Conservation (phyloP, 805 yeast genomes). For the Candida vartiovaarae region DNA sequence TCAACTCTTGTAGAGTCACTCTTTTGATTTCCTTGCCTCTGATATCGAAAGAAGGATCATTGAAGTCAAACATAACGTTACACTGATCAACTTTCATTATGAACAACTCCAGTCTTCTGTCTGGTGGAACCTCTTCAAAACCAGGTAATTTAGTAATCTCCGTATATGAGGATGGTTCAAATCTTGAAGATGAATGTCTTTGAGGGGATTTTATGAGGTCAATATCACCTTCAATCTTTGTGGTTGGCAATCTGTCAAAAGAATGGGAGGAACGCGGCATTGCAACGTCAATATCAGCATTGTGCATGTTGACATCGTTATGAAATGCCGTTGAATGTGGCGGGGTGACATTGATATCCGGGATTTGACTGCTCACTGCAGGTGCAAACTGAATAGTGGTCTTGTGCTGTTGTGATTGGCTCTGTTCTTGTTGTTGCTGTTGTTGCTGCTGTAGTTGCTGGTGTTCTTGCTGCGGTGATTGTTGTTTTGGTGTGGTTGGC, state of each 20-base stretch:
- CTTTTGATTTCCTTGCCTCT: slow-evolving; percentile 91
- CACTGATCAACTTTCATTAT: slow-evolving; percentile 90
- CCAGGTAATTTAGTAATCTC: slow-evolving; percentile 72
- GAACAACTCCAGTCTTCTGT: slow-evolving; percentile 73
- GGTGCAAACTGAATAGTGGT: slow-evolving; percentile 1
- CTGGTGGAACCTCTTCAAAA: slow-evolving; percentile 83
- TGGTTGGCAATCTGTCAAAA: slow-evolving; percentile 51
- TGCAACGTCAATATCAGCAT: slow-evolving; percentile 11
- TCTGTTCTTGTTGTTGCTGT: neutral
- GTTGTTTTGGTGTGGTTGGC: neutral
- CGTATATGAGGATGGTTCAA: slow-evolving; percentile 67
- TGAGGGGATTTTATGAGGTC: slow-evolving; percentile 83
- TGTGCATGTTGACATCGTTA: slow-evolving; percentile 6
- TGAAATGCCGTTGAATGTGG: slow-evolving; percentile 4
- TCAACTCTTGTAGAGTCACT: slow-evolving; percentile 78
- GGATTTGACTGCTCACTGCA: slow-evolving; percentile 1
- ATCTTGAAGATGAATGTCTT: slow-evolving; percentile 87
- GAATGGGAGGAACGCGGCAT: slow-evolving; percentile 42
- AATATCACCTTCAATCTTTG: slow-evolving; percentile 45
- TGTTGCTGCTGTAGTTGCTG: neutral
- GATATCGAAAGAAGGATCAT: slow-evolving; percentile 86
- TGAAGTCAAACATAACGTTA: slow-evolving; percentile 87
- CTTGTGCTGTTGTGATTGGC: neutral
- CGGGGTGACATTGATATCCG: slow-evolving; percentile 15
- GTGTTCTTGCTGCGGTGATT: neutral